A percentile compares a stretch with the other conserved stretches of the same genome.
phyloP scores from a whole-genome alignment of 2,329 filamentous ascomycete species.

The Nigrospora osmanthi region DNA sequence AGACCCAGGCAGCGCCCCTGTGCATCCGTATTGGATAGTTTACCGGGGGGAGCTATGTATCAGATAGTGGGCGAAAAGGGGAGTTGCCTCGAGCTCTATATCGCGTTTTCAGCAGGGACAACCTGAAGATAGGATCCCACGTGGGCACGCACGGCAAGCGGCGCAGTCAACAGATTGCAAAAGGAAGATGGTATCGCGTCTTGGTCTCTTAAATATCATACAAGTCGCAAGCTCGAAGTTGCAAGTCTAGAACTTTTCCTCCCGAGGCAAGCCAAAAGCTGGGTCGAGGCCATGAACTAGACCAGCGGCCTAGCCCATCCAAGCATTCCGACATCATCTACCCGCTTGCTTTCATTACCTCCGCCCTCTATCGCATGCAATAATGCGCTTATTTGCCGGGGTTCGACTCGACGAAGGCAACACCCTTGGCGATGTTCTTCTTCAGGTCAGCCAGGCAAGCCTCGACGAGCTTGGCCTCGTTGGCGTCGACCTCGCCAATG shows the following conservation, averaged over 20 bases:
- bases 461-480: constrained; percentile 86
- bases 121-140: too few relatives aligned
- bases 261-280: constrained; percentile 3
- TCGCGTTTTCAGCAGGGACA: too few relatives aligned
- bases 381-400: constrained; percentile 35
- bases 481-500: constrained; percentile 74
- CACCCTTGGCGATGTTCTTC: constrained; percentile 94
- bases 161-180: not conserved
- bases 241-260: constrained; percentile 6
- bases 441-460: constrained; percentile 76
- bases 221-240: constrained; percentile 6
- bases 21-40: too few relatives aligned
- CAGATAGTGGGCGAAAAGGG: too few relatives aligned
- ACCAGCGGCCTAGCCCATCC: not conserved
- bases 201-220: constrained; percentile 4
- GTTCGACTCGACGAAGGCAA: constrained; percentile 51
- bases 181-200: constrained; percentile 5
- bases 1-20: too few relatives aligned
- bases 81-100: too few relatives aligned
- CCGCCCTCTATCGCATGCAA: not conserved
- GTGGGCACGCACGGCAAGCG: too few relatives aligned
- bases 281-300: constrained; percentile 1
- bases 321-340: not conserved
- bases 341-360: not conserved
- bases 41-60: too few relatives aligned